Percentiles rank a stretch among this genome's conserved stretches.
Conservation (phyloP, 768 basidiomycete genomes). For the Cytidiella melzeri region DNA sequence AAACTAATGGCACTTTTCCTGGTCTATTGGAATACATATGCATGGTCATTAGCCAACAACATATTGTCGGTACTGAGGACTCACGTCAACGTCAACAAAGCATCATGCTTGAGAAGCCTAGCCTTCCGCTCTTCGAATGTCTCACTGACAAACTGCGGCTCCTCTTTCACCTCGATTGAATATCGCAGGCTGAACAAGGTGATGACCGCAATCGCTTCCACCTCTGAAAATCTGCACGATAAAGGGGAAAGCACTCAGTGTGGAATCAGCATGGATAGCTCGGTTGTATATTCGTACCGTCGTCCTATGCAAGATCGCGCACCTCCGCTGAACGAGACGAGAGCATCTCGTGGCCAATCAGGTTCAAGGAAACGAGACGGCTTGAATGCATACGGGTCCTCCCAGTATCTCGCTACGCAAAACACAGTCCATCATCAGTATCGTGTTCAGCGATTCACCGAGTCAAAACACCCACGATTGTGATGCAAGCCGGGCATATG, state of each 20-base stretch:
- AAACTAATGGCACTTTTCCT: background rate
- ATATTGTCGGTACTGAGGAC: slow-evolving; percentile 1
- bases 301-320: slow-evolving; percentile 31
- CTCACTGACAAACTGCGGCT: slow-evolving; percentile 33
- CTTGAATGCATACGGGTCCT: slow-evolving; percentile 30
- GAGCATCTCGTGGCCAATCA: slow-evolving; percentile 51
- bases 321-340: slow-evolving; percentile 47
- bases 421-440: background rate
- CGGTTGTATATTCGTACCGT: slow-evolving; percentile 6
- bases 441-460: background rate
- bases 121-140: slow-evolving; percentile 39
- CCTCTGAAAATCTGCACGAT: slow-evolving; percentile 34
- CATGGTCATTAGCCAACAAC: background rate
- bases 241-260: background rate
- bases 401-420: slow-evolving; percentile 32
- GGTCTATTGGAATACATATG: background rate
- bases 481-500: slow-evolving; percentile 26
- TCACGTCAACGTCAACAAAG: slow-evolving; percentile 19
- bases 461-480: slow-evolving; percentile 23
- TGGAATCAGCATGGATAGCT: too few species aligned
- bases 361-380: slow-evolving; percentile 38
- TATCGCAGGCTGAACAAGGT: slow-evolving; percentile 43
- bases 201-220: slow-evolving; percentile 42
- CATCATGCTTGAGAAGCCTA: slow-evolving; percentile 12
- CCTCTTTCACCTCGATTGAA: slow-evolving; percentile 31